Percentiles rank a stretch among this genome's conserved stretches.
Evolutionary conservation across 495 filamentous ascomycete genomes (phyloP).

Genomic region (Penicillium bovifimosum): DNA sequence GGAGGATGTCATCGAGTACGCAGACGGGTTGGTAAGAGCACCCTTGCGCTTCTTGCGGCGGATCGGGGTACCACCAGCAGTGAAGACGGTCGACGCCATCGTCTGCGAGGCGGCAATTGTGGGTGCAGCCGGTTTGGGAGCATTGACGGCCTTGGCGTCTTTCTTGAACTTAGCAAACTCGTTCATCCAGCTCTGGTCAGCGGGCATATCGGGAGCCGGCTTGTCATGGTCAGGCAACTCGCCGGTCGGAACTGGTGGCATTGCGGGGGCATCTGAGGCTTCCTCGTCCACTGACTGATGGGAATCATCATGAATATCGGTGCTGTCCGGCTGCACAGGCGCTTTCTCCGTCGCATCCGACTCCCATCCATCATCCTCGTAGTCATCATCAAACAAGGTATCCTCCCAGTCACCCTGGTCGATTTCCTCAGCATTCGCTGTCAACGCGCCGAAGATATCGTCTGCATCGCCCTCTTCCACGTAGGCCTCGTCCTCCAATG

Average conservation of each 20-base stretch:
- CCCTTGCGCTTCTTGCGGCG: conserved; percentile 86
- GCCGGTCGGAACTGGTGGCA: conserved; percentile 20
- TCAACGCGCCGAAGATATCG: conserved; percentile 73
- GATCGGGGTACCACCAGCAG: conserved; percentile 61
- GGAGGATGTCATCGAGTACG: conserved; percentile 96
- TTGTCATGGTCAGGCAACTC: conserved; percentile 43
- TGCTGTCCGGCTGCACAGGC: conserved; percentile 40
- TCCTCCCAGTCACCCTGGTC: conserved; percentile 63
- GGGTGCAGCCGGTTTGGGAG: conserved; percentile 34
- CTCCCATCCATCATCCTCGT: conserved; percentile 81
- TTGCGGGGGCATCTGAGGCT: not conserved
- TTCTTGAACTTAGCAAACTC: conserved; percentile 90
- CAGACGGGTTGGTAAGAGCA: conserved; percentile 79
- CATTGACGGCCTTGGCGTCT: conserved; percentile 50
- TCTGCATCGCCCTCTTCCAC: conserved; percentile 74
- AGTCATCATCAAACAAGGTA: conserved; percentile 51
- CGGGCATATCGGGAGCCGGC: conserved; percentile 39
- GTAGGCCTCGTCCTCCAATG: conserved; percentile 92
- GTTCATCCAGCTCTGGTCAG: conserved; percentile 73
- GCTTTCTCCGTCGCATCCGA: conserved; percentile 85
- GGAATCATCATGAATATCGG: no score
- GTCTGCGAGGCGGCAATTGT: conserved; percentile 47
- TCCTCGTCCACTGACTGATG: conserved; percentile 7
- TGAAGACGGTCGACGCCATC: conserved; percentile 73
- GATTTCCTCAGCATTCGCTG: conserved; percentile 66